Evolutionary conservation across 768 basidiomycete species (phyloP).

Genomic region (Sarcodon aspratus): DNA sequence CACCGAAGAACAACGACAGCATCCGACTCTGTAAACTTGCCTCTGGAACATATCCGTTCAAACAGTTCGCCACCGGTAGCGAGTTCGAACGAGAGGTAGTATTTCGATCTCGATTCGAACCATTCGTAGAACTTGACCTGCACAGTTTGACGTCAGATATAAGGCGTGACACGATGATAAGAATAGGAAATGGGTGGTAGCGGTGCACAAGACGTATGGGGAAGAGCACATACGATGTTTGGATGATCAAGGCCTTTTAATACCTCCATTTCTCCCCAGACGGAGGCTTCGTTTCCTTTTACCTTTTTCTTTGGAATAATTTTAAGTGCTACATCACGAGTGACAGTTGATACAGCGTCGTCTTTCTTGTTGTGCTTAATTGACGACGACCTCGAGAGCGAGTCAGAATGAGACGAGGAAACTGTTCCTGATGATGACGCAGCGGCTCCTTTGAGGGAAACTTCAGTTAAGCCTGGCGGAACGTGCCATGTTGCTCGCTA

Average conservation of each 20-base stretch:
- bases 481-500: background rate
- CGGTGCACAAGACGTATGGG: background rate
- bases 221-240: constrained; percentile 57
- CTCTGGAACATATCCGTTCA: constrained; percentile 70
- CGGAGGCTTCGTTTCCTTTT: constrained; percentile 78
- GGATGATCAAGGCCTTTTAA: constrained; percentile 83
- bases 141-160: background rate
- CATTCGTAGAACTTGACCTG: constrained; percentile 95
- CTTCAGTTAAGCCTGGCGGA: background rate
- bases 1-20: constrained; percentile 70
- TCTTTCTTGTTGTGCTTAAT: background rate
- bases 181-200: background rate
- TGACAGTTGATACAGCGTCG: background rate
- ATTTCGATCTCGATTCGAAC: constrained; percentile 92
- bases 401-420: background rate
- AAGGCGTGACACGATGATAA: background rate
- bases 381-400: background rate
- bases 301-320: constrained; percentile 94
- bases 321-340: constrained; percentile 76
- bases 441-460: background rate
- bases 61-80: constrained; percentile 94
- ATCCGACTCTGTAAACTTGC: constrained; percentile 91
- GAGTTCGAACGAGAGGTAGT: constrained; percentile 92
- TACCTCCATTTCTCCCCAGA: constrained; percentile 93
- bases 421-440: background rate